These are phyloP conservation scores for Salix suchowensis DNA, from an alignment of 345 rosid genomes.

Conservation along the genomic window DNA sequence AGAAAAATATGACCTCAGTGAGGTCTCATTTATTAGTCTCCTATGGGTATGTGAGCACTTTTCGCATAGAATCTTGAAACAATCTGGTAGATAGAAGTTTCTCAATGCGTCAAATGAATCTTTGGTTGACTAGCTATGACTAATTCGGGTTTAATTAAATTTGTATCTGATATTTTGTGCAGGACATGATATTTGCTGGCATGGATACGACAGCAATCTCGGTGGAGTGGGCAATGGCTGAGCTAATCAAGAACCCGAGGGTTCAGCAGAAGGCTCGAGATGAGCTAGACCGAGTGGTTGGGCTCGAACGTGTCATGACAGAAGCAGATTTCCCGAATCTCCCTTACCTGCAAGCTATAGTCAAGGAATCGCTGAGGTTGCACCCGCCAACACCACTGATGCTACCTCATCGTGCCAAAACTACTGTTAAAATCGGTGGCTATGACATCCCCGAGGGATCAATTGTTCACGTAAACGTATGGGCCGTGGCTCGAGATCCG, in stretches of 20 bases:
- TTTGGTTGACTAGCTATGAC: neutral
- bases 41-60: constrained; percentile 50
- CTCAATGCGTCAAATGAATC: too few species aligned
- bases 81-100: too few species aligned
- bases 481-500: constrained; percentile 87
- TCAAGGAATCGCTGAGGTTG: constrained; percentile 67
- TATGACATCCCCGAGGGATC: constrained; percentile 85
- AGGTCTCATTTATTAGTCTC: constrained; percentile 84
- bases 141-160: neutral
- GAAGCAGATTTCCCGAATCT: constrained; percentile 63
- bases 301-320: constrained; percentile 58
- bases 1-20: constrained; percentile 81
- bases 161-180: constrained; percentile 8
- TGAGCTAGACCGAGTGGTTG: constrained; percentile 70
- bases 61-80: too few species aligned
- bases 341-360: constrained; percentile 74
- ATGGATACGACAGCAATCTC: constrained; percentile 86
- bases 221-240: constrained; percentile 90
- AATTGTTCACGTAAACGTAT: constrained; percentile 71
- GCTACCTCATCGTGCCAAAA: constrained; percentile 76
- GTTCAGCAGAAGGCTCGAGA: constrained; percentile 84
- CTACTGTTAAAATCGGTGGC: constrained; percentile 73
- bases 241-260: constrained; percentile 66
- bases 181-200: constrained; percentile 97
- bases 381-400: constrained; percentile 95